Evolutionary conservation across 1,139 yeast species (phyloP).

Genomic region (Saccharomyces hybrid): DNA sequence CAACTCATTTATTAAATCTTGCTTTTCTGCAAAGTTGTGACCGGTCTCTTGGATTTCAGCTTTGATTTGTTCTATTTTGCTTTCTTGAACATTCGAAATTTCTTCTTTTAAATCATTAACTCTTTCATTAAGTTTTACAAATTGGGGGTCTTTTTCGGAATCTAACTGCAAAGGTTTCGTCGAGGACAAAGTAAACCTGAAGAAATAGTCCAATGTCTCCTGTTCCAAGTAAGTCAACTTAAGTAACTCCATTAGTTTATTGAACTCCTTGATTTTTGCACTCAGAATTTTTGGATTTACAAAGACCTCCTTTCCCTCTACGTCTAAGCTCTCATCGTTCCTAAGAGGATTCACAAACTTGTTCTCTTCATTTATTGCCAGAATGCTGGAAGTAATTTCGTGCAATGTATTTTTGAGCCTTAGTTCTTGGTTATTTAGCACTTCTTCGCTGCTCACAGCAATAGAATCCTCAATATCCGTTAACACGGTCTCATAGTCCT

Average conservation of each 20-base stretch:
- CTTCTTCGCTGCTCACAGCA: conserved; percentile 16
- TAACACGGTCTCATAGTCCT: conserved; percentile 3
- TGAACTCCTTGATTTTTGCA: conserved; percentile 17
- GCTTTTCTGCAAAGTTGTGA: conserved; percentile 15
- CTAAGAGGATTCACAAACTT: conserved; percentile 10
- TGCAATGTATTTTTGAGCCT: conserved; percentile 14
- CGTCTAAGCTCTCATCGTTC: neutral
- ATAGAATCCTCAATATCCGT: conserved; percentile 11
- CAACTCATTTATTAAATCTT: conserved; percentile 20
- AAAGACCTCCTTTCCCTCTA: neutral
- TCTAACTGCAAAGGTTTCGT: conserved; percentile 15
- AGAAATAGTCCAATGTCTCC: conserved; percentile 28
- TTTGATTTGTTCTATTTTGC: conserved; percentile 16
- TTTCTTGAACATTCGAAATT: conserved; percentile 9
- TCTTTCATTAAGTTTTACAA: conserved; percentile 14
- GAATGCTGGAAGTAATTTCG: conserved; percentile 23
- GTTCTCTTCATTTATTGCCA: conserved; percentile 19
- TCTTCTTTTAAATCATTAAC: conserved; percentile 17
- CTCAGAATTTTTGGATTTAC: conserved; percentile 18
- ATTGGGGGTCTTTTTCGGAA: conserved; percentile 20
- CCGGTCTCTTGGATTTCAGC: conserved; percentile 13
- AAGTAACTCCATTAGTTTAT: conserved; percentile 18
- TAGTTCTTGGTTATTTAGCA: conserved; percentile 19
- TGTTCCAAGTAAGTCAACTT: conserved; percentile 27
- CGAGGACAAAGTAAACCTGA: conserved; percentile 25